Conservation (phyloP, 345 rosid species). For the Melaleuca quinquenervia region DNA sequence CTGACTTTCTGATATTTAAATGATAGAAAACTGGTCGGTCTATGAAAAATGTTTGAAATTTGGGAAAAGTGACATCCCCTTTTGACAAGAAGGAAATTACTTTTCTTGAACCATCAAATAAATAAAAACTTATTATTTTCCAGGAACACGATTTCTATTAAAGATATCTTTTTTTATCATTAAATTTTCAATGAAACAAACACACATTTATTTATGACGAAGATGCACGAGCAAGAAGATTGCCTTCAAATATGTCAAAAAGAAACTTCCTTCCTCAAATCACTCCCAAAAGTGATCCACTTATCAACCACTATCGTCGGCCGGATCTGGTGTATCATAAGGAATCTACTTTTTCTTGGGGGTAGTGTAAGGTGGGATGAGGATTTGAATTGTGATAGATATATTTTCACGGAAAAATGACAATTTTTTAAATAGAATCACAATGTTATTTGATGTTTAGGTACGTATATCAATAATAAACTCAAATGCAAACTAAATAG, state of each 20-base stretch:
- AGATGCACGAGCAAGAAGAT: background rate
- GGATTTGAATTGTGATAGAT: background rate
- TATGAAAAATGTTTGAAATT: background rate
- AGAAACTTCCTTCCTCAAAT: background rate
- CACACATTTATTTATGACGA: background rate
- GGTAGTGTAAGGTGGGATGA: background rate
- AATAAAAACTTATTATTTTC: background rate
- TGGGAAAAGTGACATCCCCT: background rate
- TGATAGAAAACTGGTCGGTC: background rate
- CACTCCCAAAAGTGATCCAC: background rate
- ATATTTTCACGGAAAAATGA: background rate
- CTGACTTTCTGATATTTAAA: rapidly evolving
- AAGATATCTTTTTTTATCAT: background rate
- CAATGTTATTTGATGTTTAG: background rate
- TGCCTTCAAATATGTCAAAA: background rate
- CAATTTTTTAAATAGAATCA: background rate
- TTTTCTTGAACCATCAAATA: background rate
- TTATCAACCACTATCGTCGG: background rate
- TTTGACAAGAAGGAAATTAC: background rate
- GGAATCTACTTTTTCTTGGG: no score
- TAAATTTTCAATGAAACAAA: background rate
- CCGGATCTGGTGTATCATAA: no score
- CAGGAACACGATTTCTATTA: background rate
- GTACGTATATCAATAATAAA: background rate
- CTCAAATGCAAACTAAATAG: background rate